These are phyloP conservation scores for Bruguiera hainesii DNA, from an alignment of 441 rosid species.

Conservation along the genomic window DNA sequence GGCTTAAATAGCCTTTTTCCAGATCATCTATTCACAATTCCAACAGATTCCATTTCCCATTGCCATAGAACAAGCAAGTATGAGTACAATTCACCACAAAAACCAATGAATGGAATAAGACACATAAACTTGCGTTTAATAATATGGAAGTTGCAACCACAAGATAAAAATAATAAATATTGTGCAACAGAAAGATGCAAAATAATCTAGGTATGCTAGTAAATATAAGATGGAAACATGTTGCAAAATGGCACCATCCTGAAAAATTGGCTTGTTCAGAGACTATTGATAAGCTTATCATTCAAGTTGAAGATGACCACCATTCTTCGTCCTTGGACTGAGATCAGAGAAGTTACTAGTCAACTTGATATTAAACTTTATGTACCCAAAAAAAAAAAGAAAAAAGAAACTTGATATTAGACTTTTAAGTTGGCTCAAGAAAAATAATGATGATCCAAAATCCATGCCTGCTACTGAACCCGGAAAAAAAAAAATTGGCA, in stretches of 20 bases:
- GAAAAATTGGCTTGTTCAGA: conserved; percentile 15
- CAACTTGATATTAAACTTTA: conserved; percentile 1
- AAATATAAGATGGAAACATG: neutral
- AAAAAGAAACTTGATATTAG: neutral
- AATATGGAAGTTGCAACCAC: too few species aligned
- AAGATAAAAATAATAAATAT: neutral
- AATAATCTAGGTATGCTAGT: neutral
- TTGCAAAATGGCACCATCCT: conserved; percentile 1
- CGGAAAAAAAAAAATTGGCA: neutral
- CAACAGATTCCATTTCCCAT: too few species aligned
- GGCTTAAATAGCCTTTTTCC: too few species aligned
- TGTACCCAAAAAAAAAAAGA: too few species aligned
- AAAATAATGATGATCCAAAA: neutral
- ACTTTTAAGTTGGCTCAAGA: neutral
- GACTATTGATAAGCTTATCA: conserved; percentile 44
- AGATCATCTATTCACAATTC: too few species aligned
- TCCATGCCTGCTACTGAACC: neutral
- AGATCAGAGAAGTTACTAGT: conserved; percentile 9
- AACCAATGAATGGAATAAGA: too few species aligned
- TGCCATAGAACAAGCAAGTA: too few species aligned
- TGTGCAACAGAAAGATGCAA: neutral
- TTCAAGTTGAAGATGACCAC: conserved; percentile 76
- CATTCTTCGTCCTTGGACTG: conserved; percentile 49
- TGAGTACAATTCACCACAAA: too few species aligned
- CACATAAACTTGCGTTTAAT: too few species aligned